phyloP scores from a whole-genome alignment of 169 alveolate genomes.

The Perkinsus marinus region DNA sequence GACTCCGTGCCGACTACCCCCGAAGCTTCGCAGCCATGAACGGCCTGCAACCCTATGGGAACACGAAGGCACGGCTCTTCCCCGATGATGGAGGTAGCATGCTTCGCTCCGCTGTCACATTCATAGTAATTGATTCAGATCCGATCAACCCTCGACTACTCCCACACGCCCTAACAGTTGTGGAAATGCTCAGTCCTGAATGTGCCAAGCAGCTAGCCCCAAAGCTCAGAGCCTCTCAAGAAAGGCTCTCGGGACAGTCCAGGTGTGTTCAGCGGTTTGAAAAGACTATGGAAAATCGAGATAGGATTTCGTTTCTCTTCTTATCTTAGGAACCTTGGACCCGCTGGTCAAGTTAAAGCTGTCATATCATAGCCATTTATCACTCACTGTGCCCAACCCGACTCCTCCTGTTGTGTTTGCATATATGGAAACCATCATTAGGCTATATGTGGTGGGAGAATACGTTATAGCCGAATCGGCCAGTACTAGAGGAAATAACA shows the following conservation, averaged over 20 bases:
- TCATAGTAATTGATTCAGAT: not conserved
- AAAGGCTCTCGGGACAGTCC: not conserved
- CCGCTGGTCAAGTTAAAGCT: no score
- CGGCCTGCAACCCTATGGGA: not conserved
- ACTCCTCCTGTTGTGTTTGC: no score
- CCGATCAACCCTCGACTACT: not conserved
- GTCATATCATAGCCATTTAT: no score
- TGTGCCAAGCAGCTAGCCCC: not conserved
- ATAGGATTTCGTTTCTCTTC: no score
- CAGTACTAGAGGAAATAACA: no score
- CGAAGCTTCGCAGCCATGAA: not conserved
- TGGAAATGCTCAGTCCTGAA: not conserved
- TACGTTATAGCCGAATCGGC: no score
- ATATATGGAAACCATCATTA: no score
- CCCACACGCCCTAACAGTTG: not conserved
- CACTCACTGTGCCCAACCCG: no score
- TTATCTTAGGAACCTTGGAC: no score
- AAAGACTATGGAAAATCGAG: no score
- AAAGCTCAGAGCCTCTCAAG: not conserved
- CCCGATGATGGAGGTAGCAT: not conserved
- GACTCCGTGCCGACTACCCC: not conserved
- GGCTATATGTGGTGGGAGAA: no score
- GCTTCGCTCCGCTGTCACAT: not conserved
- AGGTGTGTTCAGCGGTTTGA: not conserved
- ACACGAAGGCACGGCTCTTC: not conserved